phyloP scores from a whole-genome alignment of 352 stramenopile genomes.

The Phytophthora chlamydospora region DNA sequence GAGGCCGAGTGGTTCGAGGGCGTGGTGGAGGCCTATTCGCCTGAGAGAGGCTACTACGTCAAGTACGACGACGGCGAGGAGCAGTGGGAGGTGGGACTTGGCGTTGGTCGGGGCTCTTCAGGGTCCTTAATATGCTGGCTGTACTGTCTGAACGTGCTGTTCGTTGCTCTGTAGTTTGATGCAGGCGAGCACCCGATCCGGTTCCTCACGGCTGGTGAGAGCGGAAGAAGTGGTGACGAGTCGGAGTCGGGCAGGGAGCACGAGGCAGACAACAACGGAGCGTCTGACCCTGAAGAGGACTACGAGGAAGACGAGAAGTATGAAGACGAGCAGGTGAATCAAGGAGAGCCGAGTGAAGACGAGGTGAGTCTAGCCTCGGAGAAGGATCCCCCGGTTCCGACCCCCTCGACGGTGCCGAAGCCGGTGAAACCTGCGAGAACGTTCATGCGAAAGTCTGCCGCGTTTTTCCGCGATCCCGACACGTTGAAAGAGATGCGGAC shows the following conservation, averaged over 20 bases:
- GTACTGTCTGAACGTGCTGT: not conserved
- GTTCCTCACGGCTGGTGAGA: slow-evolving; percentile 16
- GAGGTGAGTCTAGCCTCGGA: not conserved
- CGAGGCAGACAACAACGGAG: slow-evolving; percentile 20
- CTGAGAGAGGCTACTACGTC: slow-evolving; percentile 58
- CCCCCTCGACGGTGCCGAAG: slow-evolving; percentile 2
- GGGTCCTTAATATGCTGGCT: no score
- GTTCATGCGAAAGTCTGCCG: slow-evolving; percentile 26
- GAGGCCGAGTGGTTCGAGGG: slow-evolving; percentile 75
- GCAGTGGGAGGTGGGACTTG: slow-evolving; percentile 63
- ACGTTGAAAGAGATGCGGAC: slow-evolving; percentile 47
- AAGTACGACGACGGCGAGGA: slow-evolving; percentile 78
- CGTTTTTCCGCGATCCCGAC: slow-evolving; percentile 69
- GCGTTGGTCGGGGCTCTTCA: not conserved
- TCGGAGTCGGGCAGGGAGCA: slow-evolving; percentile 22
- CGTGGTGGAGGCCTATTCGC: slow-evolving; percentile 39
- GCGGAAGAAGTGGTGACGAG: slow-evolving; percentile 10
- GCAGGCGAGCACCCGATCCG: slow-evolving; percentile 28
- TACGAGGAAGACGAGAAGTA: slow-evolving; percentile 18
- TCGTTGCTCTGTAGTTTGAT: slow-evolving; percentile 19
- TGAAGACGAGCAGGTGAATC: slow-evolving; percentile 9
- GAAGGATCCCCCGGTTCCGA: not conserved
- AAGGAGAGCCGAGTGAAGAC: slow-evolving; percentile 5
- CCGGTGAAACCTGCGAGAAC: slow-evolving; percentile 11
- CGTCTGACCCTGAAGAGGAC: not conserved